These are phyloP conservation scores for Paecilomyces sp. DNA, from an alignment of 2,329 filamentous ascomycete genomes.

Conservation along the genomic window DNA sequence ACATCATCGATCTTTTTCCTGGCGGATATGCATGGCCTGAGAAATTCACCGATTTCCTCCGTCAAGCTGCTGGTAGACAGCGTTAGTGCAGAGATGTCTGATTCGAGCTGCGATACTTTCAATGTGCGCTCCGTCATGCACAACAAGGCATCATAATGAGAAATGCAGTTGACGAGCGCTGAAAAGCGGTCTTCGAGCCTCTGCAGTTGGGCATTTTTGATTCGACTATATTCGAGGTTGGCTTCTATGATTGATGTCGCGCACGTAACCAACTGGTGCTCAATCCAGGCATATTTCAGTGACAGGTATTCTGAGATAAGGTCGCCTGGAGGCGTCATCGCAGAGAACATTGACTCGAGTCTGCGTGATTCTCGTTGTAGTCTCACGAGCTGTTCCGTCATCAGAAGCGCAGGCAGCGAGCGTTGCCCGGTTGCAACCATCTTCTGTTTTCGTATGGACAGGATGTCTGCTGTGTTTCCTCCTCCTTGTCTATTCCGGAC, in stretches of 20 bases:
- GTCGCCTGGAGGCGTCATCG: neutral
- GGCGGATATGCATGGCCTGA: constrained; percentile 11
- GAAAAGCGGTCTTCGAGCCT: neutral
- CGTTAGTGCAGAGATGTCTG: neutral
- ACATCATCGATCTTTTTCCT: constrained; percentile 13
- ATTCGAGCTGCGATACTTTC: neutral
- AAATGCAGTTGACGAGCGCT: neutral
- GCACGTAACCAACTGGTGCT: neutral
- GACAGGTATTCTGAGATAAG: neutral
- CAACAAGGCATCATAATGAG: neutral
- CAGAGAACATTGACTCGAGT: neutral
- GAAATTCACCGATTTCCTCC: constrained; percentile 8
- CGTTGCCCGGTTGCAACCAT: neutral
- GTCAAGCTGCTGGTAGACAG: neutral
- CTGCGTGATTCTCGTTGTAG: neutral
- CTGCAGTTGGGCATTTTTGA: neutral
- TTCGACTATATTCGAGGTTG: neutral
- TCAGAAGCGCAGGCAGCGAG: neutral
- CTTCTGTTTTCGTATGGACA: neutral
- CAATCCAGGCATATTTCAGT: constrained; percentile 1
- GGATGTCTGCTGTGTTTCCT: neutral
- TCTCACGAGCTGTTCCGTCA: neutral
- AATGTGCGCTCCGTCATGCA: neutral
- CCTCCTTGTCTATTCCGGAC: neutral
- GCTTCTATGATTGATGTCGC: neutral